These are phyloP conservation scores for Chloris gayana DNA, from an alignment of 176 grass and related monocot genomes.

Conservation along the genomic window DNA sequence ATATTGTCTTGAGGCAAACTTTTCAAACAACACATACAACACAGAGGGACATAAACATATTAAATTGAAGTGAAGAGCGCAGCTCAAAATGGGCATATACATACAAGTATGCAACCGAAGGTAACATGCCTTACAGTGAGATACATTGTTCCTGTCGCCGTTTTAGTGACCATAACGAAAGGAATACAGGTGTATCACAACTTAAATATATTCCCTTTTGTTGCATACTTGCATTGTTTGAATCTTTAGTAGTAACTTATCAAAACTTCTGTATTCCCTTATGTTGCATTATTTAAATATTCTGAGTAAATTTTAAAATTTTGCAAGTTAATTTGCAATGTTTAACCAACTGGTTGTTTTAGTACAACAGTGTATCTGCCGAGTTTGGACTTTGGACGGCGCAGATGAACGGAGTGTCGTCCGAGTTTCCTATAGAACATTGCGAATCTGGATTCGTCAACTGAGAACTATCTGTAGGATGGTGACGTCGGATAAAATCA, in stretches of 20 bases:
- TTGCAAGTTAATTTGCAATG: neutral
- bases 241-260: neutral
- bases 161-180: neutral
- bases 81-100: neutral
- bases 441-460: conserved; percentile 18
- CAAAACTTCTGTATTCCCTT: neutral
- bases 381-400: conserved; percentile 21
- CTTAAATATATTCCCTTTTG: neutral
- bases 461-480: conserved; percentile 21
- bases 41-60: neutral
- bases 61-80: neutral
- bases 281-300: neutral
- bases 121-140: neutral
- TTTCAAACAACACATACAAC: no score
- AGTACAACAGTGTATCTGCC: neutral
- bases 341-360: neutral
- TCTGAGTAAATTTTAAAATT: neutral
- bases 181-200: neutral
- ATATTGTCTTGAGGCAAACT: no score
- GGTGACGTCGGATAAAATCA: conserved; percentile 11
- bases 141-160: conserved; percentile 20
- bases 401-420: conserved; percentile 20
- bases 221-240: neutral
- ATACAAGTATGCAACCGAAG: neutral
- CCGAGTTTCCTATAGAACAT: neutral